Evolutionary conservation across 2,329 filamentous ascomycete genomes (phyloP).

Genomic region (Tothia fuscella): DNA sequence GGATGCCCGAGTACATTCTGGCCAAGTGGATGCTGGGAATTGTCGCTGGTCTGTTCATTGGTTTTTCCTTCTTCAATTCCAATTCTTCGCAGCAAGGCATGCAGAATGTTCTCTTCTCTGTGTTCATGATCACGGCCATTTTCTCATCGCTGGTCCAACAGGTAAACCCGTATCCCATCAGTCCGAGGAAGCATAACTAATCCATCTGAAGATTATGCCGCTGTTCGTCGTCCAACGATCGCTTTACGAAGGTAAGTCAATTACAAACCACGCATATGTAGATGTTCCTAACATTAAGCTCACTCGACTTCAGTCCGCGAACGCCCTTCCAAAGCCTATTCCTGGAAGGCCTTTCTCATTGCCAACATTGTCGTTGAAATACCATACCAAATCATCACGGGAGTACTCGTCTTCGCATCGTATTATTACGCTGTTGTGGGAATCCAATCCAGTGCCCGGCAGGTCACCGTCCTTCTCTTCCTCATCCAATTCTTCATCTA

Average conservation of each 20-base stretch:
- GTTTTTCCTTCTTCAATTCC: slow-evolving; percentile 31
- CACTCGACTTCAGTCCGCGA: no score
- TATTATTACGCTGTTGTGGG: slow-evolving; percentile 15
- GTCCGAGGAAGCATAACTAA: background rate
- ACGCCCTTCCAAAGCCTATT: slow-evolving; percentile 57
- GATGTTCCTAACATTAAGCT: no score
- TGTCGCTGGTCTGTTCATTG: slow-evolving; percentile 18
- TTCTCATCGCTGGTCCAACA: slow-evolving; percentile 29
- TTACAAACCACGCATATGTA: no score
- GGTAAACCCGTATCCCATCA: slow-evolving; percentile 16
- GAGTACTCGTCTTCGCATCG: slow-evolving; percentile 46
- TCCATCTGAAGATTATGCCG: slow-evolving; percentile 37
- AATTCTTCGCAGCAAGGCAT: slow-evolving; percentile 27
- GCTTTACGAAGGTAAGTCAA: slow-evolving; percentile 51
- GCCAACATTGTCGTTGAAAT: slow-evolving; percentile 62
- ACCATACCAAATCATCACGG: slow-evolving; percentile 52
- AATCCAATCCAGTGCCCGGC: slow-evolving; percentile 37
- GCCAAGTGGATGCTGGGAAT: slow-evolving; percentile 15
- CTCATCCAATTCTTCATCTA: slow-evolving; percentile 57
- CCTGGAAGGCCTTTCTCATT: slow-evolving; percentile 54
- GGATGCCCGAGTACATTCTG: slow-evolving; percentile 31
- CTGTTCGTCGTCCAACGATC: slow-evolving; percentile 30
- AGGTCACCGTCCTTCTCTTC: slow-evolving; percentile 54
- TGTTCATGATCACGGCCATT: slow-evolving; percentile 38
- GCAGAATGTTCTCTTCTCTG: slow-evolving; percentile 35